Evolutionary conservation across 1,284 basidiomycete genomes (phyloP).

Genomic region (Kalmanozyma brasiliensis): DNA sequence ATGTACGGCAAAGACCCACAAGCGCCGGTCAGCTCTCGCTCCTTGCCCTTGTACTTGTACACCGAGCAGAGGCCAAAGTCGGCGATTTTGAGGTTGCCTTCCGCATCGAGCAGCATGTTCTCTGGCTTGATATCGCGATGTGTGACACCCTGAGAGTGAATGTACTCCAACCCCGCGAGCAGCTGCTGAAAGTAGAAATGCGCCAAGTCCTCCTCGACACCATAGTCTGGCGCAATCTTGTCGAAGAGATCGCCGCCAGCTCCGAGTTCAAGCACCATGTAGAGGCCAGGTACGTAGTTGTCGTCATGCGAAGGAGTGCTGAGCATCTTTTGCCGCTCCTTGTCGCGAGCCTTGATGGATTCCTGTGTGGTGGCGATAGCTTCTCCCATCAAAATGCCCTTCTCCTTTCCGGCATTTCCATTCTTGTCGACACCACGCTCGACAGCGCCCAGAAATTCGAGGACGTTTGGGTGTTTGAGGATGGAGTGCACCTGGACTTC

Average conservation of each 20-base stretch:
- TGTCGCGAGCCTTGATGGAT: constrained; percentile 69
- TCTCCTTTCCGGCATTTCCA: constrained; percentile 40
- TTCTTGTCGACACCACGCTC: constrained; percentile 53
- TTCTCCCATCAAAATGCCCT: constrained; percentile 49
- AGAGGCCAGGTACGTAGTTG: constrained; percentile 73
- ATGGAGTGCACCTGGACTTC: constrained; percentile 90
- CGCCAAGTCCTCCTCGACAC: constrained; percentile 85
- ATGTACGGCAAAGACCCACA: constrained; percentile 96
- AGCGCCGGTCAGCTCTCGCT: constrained; percentile 69
- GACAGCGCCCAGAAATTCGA: constrained; percentile 81
- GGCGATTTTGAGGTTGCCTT: constrained; percentile 80
- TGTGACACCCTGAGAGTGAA: constrained; percentile 77
- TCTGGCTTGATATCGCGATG: constrained; percentile 71
- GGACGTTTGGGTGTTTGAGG: constrained; percentile 82
- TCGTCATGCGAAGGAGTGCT: constrained; percentile 42
- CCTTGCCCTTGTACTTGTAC: constrained; percentile 87
- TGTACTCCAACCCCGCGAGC: constrained; percentile 78
- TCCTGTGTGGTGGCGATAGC: constrained; percentile 70
- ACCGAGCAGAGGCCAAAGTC: constrained; percentile 96
- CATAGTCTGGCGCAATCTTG: constrained; percentile 90
- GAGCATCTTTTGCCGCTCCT: constrained; percentile 45
- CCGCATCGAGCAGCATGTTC: constrained; percentile 72
- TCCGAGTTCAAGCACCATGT: constrained; percentile 92
- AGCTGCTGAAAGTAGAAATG: constrained; percentile 92
- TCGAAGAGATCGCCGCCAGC: constrained; percentile 96